A percentile compares a stretch with the other conserved stretches of the same genome.
These are phyloP conservation scores for Solanum paucissectum DNA, from an alignment of 257 asterid genomes.

Conservation along the genomic window DNA sequence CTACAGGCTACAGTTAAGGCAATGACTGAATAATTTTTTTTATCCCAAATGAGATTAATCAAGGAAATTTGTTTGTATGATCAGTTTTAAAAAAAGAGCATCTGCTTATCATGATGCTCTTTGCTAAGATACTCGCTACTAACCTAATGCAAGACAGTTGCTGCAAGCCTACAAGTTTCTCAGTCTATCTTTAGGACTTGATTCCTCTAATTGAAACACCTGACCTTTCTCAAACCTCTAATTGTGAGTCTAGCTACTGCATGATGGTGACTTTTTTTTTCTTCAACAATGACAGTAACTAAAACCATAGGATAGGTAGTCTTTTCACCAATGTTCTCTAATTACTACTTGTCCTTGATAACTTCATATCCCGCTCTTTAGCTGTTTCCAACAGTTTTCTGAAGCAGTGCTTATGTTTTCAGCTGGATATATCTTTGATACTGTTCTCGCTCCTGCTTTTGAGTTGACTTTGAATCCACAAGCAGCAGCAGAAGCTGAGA, in stretches of 20 bases:
- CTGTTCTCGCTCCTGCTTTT: constrained; percentile 51
- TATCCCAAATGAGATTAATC: not conserved
- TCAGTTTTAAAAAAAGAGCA: not conserved
- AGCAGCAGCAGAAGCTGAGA: constrained; percentile 64
- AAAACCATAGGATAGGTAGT: not conserved
- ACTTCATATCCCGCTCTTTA: not conserved
- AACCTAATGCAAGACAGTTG: not conserved
- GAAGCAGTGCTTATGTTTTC: constrained; percentile 8
- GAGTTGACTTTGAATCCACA: constrained; percentile 52
- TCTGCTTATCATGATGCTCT: not conserved
- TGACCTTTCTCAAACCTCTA: not conserved
- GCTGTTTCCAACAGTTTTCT: constrained; percentile 6
- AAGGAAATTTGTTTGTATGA: not conserved
- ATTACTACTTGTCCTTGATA: not conserved
- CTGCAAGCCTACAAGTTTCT: not conserved
- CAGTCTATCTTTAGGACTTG: not conserved
- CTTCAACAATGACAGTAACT: not conserved
- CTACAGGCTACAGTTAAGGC: not conserved
- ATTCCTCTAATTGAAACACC: not conserved
- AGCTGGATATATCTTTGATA: constrained; percentile 41
- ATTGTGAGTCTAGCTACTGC: not conserved
- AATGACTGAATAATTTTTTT: not conserved
- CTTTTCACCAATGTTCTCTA: not conserved
- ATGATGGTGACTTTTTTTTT: not conserved
- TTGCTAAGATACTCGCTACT: not conserved